Conservation (phyloP, 1,284 basidiomycete genomes). For the Cutaneotrichosporon arboriforme region DNA sequence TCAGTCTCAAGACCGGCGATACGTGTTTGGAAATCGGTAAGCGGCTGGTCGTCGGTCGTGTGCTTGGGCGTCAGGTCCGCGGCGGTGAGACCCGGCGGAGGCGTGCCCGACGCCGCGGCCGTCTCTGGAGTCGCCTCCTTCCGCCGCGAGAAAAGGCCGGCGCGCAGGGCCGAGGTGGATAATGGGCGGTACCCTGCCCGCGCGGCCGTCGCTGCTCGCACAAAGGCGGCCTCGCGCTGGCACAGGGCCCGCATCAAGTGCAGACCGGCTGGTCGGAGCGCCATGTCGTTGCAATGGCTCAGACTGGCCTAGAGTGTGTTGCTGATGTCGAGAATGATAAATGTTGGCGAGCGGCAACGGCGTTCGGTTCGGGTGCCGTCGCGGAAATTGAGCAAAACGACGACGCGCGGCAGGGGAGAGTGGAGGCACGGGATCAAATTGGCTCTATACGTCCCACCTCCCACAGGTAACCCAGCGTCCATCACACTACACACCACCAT, state of each 20-base stretch:
- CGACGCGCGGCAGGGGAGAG: no score
- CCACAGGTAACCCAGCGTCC: no score
- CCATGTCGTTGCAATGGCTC: slow-evolving; percentile 5
- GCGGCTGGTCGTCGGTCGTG: slow-evolving; percentile 6
- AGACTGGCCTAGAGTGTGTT: no score
- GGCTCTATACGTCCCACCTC: no score
- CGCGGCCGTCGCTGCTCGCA: background rate
- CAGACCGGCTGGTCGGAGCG: slow-evolving; percentile 16
- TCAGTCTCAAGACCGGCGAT: slow-evolving; percentile 41
- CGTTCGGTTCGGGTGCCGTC: background rate
- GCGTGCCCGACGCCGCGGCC: background rate
- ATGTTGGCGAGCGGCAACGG: background rate
- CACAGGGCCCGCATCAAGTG: slow-evolving; percentile 9
- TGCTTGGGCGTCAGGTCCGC: slow-evolving; percentile 2
- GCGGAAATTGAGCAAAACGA: background rate
- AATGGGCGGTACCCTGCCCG: background rate
- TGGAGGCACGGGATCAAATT: background rate
- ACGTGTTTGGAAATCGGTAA: slow-evolving; percentile 35
- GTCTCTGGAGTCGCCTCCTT: background rate
- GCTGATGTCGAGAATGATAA: no score
- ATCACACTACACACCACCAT: no score
- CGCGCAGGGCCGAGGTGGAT: background rate
- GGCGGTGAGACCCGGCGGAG: background rate
- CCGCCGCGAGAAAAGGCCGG: background rate
- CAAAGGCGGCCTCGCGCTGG: slow-evolving; percentile 1